Percentiles rank a stretch among this genome's conserved stretches.
These are phyloP conservation scores for Cytospora chrysosperma DNA, from an alignment of 2,329 filamentous ascomycete species.

Conservation along the genomic window DNA sequence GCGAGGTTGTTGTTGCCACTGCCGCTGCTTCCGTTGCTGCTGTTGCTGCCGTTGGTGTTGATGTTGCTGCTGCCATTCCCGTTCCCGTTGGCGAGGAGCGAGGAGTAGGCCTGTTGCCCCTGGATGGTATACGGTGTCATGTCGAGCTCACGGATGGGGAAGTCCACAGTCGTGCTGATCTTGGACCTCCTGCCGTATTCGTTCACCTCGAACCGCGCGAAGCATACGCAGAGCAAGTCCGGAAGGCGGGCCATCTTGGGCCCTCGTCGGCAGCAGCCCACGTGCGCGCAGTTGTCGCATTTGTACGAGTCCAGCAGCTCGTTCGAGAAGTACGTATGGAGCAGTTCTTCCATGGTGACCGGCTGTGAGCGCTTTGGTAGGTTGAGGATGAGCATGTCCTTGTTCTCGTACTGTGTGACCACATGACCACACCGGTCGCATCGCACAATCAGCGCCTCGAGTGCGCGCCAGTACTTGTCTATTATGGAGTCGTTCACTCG, in stretches of 20 bases:
- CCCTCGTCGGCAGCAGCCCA: slow-evolving; percentile 66
- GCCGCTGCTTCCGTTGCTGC: background rate
- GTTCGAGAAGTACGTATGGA: slow-evolving; percentile 66
- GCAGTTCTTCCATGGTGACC: slow-evolving; percentile 56
- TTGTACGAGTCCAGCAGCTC: slow-evolving; percentile 68
- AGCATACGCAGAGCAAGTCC: slow-evolving; percentile 72
- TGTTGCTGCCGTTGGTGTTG: too few relatives aligned
- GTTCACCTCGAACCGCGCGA: slow-evolving; percentile 58
- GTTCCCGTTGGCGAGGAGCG: slow-evolving; percentile 9
- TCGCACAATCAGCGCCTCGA: slow-evolving; percentile 69
- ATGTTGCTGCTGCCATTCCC: too few relatives aligned
- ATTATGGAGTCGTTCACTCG: slow-evolving; percentile 73
- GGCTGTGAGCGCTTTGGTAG: slow-evolving; percentile 34
- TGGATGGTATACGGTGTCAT: slow-evolving; percentile 46
- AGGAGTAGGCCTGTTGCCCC: slow-evolving; percentile 31
- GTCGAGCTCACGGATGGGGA: slow-evolving; percentile 70
- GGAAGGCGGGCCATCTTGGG: slow-evolving; percentile 77
- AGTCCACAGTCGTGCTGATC: slow-evolving; percentile 69
- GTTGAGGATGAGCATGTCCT: slow-evolving; percentile 55
- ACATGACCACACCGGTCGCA: slow-evolving; percentile 60
- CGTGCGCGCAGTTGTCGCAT: slow-evolving; percentile 72
- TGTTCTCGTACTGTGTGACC: slow-evolving; percentile 43
- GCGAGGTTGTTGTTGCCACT: background rate
- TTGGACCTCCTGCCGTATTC: slow-evolving; percentile 46
- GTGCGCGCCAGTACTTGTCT: slow-evolving; percentile 75